phyloP scores from a whole-genome alignment of 2,329 filamentous ascomycete species.

The Neospermospora avenae region DNA sequence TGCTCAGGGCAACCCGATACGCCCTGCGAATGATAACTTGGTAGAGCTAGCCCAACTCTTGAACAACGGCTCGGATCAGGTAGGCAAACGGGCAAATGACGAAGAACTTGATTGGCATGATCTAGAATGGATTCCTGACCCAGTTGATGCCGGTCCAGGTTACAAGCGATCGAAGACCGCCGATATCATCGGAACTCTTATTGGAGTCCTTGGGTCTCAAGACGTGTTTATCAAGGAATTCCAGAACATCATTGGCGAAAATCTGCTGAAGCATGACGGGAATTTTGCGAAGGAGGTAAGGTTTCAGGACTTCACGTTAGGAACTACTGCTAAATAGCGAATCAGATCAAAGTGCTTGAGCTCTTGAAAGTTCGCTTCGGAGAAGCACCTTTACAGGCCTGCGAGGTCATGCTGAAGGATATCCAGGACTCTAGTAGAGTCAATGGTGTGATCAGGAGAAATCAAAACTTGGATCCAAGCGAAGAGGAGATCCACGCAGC shows the following conservation, averaged over 20 bases:
- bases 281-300: conserved; percentile 68
- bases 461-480: conserved; percentile 39
- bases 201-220: conserved; percentile 82
- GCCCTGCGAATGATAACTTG: conserved; percentile 48
- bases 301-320: not conserved
- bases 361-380: conserved; percentile 87
- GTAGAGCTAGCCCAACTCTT: conserved; percentile 67
- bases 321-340: conserved; percentile 4
- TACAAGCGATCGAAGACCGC: conserved; percentile 86
- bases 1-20: conserved; percentile 34
- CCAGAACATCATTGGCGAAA: conserved; percentile 81
- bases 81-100: conserved; percentile 52
- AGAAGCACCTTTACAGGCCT: conserved; percentile 80
- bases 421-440: conserved; percentile 78
- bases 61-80: conserved; percentile 41
- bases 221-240: conserved; percentile 95
- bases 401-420: conserved; percentile 96
- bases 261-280: conserved; percentile 64
- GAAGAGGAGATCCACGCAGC: conserved; percentile 29
- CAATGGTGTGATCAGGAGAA: conserved; percentile 62
- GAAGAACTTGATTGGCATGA: conserved; percentile 86
- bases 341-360: conserved; percentile 70
- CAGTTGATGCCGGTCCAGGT: conserved; percentile 87
- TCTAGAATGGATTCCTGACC: conserved; percentile 89
- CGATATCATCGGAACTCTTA: conserved; percentile 87